Evolutionary conservation across 106 monocot species (phyloP).

Genomic region (Gastrodia elata): DNA sequence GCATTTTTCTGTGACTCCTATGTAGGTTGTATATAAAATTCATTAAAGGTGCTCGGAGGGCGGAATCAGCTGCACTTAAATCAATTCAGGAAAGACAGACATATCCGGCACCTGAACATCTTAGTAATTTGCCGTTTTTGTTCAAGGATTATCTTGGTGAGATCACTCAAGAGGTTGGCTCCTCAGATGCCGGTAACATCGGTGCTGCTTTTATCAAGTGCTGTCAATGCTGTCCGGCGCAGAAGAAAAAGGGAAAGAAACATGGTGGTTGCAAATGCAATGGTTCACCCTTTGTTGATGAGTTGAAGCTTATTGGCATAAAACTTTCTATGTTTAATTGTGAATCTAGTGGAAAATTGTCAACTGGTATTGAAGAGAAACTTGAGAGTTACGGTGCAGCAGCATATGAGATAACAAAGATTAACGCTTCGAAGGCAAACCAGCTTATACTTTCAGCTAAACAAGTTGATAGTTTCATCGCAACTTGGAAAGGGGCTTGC

Average conservation of each 20-base stretch:
- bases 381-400: neutral
- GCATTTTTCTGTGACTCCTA: neutral
- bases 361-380: conserved; percentile 8
- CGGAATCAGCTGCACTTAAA: conserved; percentile 9
- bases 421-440: neutral
- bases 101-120: neutral
- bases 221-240: neutral
- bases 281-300: conserved; percentile 6
- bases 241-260: conserved; percentile 9
- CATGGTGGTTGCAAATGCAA: neutral
- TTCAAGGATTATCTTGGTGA: neutral
- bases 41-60: conserved; percentile 11
- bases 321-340: conserved; percentile 15
- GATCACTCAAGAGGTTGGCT: neutral
- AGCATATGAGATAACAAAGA: conserved; percentile 8
- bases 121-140: neutral
- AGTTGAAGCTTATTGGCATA: conserved; percentile 13
- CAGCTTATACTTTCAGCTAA: conserved; percentile 10
- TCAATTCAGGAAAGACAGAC: conserved; percentile 2
- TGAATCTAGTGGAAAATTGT: neutral
- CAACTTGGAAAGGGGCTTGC: conserved; percentile 16
- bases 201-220: neutral
- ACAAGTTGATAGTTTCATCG: conserved; percentile 7
- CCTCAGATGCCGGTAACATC: neutral
- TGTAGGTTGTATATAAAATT: conserved; percentile 18